Conservation (phyloP, 768 basidiomycete species). For the Xanthoconium stramineum region DNA sequence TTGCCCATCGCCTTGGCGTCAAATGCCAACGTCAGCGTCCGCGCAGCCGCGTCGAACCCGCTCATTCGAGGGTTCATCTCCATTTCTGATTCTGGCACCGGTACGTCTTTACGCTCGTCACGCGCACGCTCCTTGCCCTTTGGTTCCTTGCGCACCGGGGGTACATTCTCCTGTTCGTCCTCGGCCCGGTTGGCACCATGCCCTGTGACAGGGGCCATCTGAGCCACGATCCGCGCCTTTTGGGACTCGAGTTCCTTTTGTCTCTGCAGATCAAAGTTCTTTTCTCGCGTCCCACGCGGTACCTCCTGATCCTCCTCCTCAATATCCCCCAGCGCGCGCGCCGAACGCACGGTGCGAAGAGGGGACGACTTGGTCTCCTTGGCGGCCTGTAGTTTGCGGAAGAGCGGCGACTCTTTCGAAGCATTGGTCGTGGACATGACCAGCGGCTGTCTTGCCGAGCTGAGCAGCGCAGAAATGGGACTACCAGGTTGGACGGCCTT, state of each 20-base stretch:
- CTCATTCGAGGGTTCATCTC: conserved; percentile 37
- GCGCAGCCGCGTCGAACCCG: conserved; percentile 66
- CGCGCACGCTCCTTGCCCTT: conserved; percentile 31
- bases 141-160: conserved; percentile 29
- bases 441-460: conserved; percentile 84
- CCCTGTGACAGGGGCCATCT: conserved; percentile 66
- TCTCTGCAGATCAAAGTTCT: conserved; percentile 40
- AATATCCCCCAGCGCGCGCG: conserved; percentile 44
- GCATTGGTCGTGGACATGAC: conserved; percentile 57
- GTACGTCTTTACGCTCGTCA: conserved; percentile 21
- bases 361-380: conserved; percentile 52
- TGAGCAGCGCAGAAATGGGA: conserved; percentile 88
- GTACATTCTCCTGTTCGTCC: conserved; percentile 36
- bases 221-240: conserved; percentile 90
- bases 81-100: conserved; percentile 17
- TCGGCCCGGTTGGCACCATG: conserved; percentile 29
- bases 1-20: conserved; percentile 60
- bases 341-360: conserved; percentile 40
- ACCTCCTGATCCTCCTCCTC: conserved; percentile 40
- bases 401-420: conserved; percentile 34
- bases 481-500: conserved; percentile 93
- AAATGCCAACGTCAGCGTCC: conserved; percentile 56
- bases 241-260: conserved; percentile 83
- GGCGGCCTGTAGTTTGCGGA: conserved; percentile 57
- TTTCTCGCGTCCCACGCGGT: conserved; percentile 39